Evolutionary conservation across 345 rosid genomes (phyloP).

Genomic region (Erucastrum elatum): DNA sequence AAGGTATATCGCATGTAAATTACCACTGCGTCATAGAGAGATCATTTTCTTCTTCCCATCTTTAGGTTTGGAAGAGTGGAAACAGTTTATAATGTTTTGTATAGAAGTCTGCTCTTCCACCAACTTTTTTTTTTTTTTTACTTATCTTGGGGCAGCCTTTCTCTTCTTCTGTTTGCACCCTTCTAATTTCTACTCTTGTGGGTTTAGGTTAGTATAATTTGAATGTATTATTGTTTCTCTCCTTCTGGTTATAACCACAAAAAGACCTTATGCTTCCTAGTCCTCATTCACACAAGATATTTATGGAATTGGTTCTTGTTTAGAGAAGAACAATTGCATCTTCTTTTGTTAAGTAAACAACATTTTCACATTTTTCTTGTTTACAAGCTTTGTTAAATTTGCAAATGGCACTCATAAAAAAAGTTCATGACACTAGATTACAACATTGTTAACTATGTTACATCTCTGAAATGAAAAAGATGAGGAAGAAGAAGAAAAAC

Average conservation of each 20-base stretch:
- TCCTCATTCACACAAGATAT: not conserved
- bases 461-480: not conserved
- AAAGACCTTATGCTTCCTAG: not conserved
- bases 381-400: not conserved
- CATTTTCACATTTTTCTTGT: not conserved
- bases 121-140: not conserved
- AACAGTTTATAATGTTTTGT: constrained; percentile 40
- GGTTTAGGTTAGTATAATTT: constrained; percentile 33
- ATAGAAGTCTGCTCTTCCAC: constrained; percentile 31
- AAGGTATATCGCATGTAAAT: constrained; percentile 35
- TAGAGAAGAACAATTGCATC: not conserved
- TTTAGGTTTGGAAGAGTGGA: constrained; percentile 35
- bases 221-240: constrained; percentile 30
- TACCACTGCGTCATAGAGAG: constrained; percentile 36
- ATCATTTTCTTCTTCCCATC: constrained; percentile 18
- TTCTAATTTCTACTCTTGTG: constrained; percentile 19
- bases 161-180: not conserved
- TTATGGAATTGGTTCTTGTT: not conserved
- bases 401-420: not conserved
- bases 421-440: not conserved
- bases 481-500: not conserved
- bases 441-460: constrained; percentile 4
- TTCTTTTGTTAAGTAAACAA: not conserved
- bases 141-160: too few relatives aligned
- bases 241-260: not conserved